phyloP scores from a whole-genome alignment of 306 rosid species.

The Quercus glauca region DNA sequence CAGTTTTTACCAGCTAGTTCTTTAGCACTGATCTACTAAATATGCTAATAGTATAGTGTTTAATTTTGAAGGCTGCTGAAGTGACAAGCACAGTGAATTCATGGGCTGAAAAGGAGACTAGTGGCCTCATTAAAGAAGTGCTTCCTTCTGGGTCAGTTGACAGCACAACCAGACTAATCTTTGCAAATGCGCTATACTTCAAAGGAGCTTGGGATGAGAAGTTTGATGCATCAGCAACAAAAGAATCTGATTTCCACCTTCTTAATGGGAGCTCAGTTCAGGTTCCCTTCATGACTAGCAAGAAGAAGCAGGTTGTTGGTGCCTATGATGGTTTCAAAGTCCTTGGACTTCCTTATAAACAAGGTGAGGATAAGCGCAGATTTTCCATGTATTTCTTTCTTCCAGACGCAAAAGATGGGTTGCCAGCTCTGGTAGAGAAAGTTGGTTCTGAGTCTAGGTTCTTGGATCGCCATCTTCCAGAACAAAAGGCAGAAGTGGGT shows the following conservation, averaged over 20 bases:
- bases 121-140: constrained; percentile 60
- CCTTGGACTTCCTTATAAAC: constrained; percentile 60
- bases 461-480: constrained; percentile 53
- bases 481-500: constrained; percentile 38
- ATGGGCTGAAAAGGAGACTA: constrained; percentile 74
- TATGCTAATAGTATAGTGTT: background rate
- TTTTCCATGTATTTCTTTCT: constrained; percentile 74
- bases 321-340: constrained; percentile 65
- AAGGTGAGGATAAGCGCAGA: constrained; percentile 56
- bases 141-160: constrained; percentile 61
- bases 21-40: background rate
- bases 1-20: background rate
- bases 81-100: constrained; percentile 58
- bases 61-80: constrained; percentile 50
- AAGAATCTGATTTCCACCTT: constrained; percentile 60
- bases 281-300: constrained; percentile 76
- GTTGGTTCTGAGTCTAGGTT: constrained; percentile 49
- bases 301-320: constrained; percentile 37
- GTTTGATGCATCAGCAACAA: constrained; percentile 57
- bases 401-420: constrained; percentile 67
- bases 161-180: constrained; percentile 48
- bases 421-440: constrained; percentile 58
- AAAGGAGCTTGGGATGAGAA: constrained; percentile 70
- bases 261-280: constrained; percentile 49
- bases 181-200: constrained; percentile 77